These are phyloP conservation scores for Auriculariales sp. DNA, from an alignment of 768 basidiomycete genomes.

Conservation along the genomic window DNA sequence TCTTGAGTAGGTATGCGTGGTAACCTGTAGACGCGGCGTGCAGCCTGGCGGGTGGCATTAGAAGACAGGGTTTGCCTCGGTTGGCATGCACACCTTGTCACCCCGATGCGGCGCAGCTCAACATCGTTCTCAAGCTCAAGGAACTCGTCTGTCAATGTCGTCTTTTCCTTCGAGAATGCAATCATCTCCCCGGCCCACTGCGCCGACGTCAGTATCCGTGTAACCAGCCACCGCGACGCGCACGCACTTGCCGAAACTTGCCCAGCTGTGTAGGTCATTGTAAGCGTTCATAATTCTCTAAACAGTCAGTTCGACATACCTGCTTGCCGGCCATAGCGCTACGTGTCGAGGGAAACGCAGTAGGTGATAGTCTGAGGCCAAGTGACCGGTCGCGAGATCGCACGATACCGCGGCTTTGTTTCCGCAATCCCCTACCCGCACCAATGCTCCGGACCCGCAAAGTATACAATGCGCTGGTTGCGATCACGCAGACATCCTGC, in stretches of 20 bases:
- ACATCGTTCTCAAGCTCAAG: constrained; percentile 72
- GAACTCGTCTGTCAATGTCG: constrained; percentile 64
- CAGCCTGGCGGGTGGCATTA: constrained; percentile 29
- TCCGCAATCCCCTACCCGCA: no score
- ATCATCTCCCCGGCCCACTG: constrained; percentile 89
- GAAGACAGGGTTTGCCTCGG: not conserved
- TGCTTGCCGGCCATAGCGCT: constrained; percentile 5
- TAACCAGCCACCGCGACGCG: constrained; percentile 10
- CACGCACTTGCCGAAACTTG: constrained; percentile 54
- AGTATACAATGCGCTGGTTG: no score
- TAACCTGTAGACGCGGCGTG: constrained; percentile 59
- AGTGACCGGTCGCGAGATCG: no score
- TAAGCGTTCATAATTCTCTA: not conserved
- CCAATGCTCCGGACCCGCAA: no score
- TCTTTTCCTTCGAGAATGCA: constrained; percentile 60
- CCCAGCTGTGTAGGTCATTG: constrained; percentile 35
- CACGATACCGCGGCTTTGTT: no score
- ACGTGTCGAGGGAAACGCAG: no score
- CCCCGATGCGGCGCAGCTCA: constrained; percentile 61
- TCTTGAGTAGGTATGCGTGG: constrained; percentile 58
- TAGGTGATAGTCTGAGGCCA: no score
- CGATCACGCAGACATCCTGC: no score
- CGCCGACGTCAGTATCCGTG: constrained; percentile 11
- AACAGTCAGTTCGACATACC: not conserved
- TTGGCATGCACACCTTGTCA: constrained; percentile 40